Conservation (phyloP, 78 protist genomes). For the Dictyostelium capitatum region DNA sequence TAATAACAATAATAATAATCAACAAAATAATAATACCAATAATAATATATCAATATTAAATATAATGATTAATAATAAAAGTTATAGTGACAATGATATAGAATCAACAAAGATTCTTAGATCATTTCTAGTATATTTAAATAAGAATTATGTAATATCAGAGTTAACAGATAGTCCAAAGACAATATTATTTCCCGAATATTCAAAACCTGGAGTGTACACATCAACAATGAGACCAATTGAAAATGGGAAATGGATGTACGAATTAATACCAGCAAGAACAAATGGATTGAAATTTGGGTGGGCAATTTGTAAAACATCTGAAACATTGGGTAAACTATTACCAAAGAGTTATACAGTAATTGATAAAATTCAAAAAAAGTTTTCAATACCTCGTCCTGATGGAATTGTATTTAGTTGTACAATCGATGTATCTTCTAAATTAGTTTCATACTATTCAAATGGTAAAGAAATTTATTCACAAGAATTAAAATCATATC, state of each 20-base stretch:
- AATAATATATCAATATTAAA: background rate
- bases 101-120: background rate
- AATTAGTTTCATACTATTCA: background rate
- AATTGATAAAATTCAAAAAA: background rate
- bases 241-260: slow-evolving; percentile 14
- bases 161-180: background rate
- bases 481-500: background rate
- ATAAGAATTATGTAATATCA: background rate
- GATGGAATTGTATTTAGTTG: background rate
- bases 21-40: background rate
- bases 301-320: background rate
- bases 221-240: slow-evolving; percentile 16
- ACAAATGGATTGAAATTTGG: background rate
- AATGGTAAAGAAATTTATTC: background rate
- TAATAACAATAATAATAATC: background rate
- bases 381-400: slow-evolving; percentile 6
- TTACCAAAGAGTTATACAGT: background rate
- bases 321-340: background rate
- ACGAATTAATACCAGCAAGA: slow-evolving; percentile 1
- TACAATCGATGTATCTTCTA: background rate
- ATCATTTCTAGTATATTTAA: background rate
- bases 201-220: background rate
- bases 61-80: background rate
- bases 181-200: background rate
- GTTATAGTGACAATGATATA: background rate